Conservation (phyloP, 176 grass and related monocot species). For the Juncus effusus region DNA sequence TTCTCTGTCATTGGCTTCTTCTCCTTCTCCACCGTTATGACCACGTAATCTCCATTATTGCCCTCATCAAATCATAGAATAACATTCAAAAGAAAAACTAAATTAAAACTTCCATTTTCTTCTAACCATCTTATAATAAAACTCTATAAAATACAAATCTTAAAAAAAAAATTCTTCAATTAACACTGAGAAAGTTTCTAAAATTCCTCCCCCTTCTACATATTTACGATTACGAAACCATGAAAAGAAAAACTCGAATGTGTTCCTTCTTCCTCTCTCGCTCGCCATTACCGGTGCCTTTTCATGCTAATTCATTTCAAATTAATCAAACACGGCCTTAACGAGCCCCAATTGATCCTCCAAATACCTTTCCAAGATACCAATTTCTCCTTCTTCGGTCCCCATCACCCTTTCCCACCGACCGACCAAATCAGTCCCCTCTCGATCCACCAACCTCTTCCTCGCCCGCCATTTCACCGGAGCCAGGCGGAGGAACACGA, state of each 20-base stretch:
- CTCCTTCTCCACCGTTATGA: too few species aligned
- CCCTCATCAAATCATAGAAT: too few species aligned
- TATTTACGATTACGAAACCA: constrained; percentile 1
- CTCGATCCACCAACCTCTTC: background rate
- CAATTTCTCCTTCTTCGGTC: background rate
- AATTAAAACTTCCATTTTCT: too few species aligned
- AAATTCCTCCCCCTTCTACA: background rate
- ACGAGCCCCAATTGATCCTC: constrained; percentile 72
- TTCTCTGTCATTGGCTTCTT: too few species aligned
- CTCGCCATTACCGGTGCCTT: background rate
- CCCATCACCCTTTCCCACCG: background rate
- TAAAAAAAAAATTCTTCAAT: too few species aligned
- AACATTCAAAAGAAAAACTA: too few species aligned
- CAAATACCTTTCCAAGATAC: constrained; percentile 54
- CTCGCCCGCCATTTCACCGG: constrained; percentile 3
- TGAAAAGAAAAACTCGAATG: background rate
- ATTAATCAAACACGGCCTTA: constrained; percentile 2
- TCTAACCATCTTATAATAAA: too few species aligned
- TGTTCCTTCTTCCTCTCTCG: background rate
- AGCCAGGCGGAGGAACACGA: constrained; percentile 27
- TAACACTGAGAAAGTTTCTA: background rate
- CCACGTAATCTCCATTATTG: too few species aligned
- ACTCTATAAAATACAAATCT: too few species aligned
- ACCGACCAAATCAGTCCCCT: background rate
- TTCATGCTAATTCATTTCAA: background rate